phyloP scores from a whole-genome alignment of 257 asterid species.

The Rhazya stricta region DNA sequence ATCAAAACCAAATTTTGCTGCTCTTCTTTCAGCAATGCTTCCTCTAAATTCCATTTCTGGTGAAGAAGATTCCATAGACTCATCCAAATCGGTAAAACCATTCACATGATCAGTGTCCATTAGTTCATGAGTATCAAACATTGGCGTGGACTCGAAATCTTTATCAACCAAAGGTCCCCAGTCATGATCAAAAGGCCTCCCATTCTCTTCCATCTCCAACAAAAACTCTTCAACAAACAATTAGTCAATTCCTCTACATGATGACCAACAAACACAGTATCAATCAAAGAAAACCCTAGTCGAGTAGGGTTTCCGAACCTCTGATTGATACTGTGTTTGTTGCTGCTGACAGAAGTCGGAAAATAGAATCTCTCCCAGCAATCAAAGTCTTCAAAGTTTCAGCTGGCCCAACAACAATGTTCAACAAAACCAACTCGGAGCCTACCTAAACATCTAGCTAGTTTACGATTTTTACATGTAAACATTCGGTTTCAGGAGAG shows the following conservation, averaged over 20 bases:
- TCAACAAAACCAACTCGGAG: neutral
- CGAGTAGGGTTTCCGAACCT: conserved; percentile 35
- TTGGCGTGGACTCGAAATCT: conserved; percentile 12
- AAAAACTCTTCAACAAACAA: neutral
- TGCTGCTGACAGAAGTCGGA: conserved; percentile 5
- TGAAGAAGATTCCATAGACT: conserved; percentile 10
- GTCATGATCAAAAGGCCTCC: conserved; percentile 15
- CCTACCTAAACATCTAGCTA: neutral
- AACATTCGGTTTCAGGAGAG: conserved; percentile 11
- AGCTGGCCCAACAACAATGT: neutral
- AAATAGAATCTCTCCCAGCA: neutral
- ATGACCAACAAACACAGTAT: conserved; percentile 32
- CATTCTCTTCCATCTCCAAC: conserved; percentile 12
- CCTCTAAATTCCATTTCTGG: conserved; percentile 16
- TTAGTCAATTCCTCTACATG: conserved; percentile 2
- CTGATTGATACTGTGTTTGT: conserved; percentile 53
- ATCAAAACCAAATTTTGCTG: conserved; percentile 52
- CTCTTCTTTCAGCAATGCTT: conserved; percentile 63
- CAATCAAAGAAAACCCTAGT: conserved; percentile 53
- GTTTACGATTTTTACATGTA: conserved; percentile 23
- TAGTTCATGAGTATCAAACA: neutral
- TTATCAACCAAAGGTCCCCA: conserved; percentile 17
- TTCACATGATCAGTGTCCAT: neutral
- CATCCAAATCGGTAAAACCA: neutral
- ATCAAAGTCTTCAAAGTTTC: neutral